Base-by-base conservation (phyloP, 495 filamentous ascomycete genomes). In the Pyronema domesticum region DNA sequence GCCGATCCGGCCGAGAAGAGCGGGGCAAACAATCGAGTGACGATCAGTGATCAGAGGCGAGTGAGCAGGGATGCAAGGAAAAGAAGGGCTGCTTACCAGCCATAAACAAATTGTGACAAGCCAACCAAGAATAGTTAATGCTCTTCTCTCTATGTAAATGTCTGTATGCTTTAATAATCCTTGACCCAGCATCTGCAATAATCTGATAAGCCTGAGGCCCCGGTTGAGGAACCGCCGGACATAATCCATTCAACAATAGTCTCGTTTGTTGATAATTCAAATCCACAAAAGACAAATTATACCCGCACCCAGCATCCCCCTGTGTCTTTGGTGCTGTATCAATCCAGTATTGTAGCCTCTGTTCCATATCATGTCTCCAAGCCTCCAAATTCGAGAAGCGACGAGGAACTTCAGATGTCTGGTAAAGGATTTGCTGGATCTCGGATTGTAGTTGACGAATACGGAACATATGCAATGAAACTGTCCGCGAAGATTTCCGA, bases 71-170 rank as follows among this genome's bases (percentile, higher is more conserved):
- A 17, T 11, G 18, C 7, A 36, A 35, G 47, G 11, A 17, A 36
- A 50, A 34, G n/a, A 11, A 36, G 10, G 19, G 35, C 1, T 13
- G 10, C 30, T 1, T 51, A 74, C 72, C 72, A 0, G 74, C 74
- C 59, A 72, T 74, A 48, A 75, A 76, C 18, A 74, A 56, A 55
- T 76, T 74, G 53, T 73, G 74, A 37, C 75, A 67, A 0, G 74
- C 73, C 44, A 76, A 63, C 74, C 74, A 76, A 17, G 74, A 74
- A 67, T 74, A 76, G 55, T 76, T 76, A 10, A 76, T 65, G 52
- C 73, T 75, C 37, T 70, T 72, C 33, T 71, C 66, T 7, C 69
- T 69, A 46, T 74, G 74, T 40, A 68, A 71, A 46, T 73, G 69
- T 62, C 71, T 71, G 55, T 76, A 76, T 5, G 73, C 70, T 11